Conservation (phyloP, 1,284 basidiomycete species). For the Stygiomarasmius scandens region DNA sequence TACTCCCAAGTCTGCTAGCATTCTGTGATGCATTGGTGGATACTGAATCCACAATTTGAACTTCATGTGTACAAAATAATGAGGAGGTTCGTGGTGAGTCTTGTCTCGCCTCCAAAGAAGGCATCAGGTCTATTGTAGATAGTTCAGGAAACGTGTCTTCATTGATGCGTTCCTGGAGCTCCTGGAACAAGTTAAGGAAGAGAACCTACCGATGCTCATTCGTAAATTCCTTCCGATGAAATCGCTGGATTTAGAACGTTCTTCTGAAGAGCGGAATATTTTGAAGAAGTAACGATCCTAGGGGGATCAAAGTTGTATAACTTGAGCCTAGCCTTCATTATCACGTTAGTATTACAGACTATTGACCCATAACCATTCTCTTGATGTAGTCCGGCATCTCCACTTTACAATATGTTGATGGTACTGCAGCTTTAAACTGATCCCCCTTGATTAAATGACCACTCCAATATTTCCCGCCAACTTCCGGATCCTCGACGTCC, state of each 20-base stretch:
- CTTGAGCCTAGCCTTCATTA: no score
- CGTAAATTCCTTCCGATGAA: neutral
- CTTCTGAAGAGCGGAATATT: neutral
- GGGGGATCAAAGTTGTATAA: no score
- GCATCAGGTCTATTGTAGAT: neutral
- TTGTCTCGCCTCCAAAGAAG: neutral
- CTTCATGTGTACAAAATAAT: no score
- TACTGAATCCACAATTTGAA: no score
- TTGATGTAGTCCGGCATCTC: neutral
- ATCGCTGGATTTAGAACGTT: neutral
- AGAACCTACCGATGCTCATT: conserved; percentile 7
- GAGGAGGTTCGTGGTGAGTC: no score
- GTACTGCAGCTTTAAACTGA: conserved; percentile 1
- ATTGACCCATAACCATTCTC: no score
- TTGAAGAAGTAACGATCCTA: no score
- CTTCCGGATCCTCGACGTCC: neutral
- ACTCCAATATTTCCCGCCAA: conserved; percentile 6
- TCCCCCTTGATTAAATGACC: conserved; percentile 3
- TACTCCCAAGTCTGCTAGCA: no score
- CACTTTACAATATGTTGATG: neutral
- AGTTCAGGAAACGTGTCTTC: neutral
- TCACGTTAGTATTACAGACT: no score
- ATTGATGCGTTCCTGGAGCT: neutral
- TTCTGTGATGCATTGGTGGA: no score
- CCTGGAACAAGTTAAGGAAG: conserved; percentile 4